Evolutionary conservation across 2,329 filamentous ascomycete species (phyloP), one percentile per base, ranked within the genome.

Genomic region (Calonectria ilicicola): DNA sequence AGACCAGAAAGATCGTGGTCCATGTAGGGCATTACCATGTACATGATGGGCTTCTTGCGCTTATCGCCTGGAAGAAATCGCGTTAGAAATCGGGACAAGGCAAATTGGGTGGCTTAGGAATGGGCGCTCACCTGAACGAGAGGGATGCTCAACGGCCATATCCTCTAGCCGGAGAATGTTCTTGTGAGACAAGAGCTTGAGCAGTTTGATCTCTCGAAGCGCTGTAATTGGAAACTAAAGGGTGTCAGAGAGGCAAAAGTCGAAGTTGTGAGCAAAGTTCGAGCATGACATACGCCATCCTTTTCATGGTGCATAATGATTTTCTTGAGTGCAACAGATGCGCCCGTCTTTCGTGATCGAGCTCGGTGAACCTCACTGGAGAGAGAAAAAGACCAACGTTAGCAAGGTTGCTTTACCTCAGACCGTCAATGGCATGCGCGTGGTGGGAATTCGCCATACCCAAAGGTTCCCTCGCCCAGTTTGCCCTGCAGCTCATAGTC

Each of bases 271-370:
- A 65, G 32, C 29, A 49, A 3, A 53, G 69, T 60, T 68, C 51
- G 56, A 64, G 66, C 58, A 46, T 47, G 32, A 85, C 92, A 79
- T 85, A 94, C 93, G 63, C 97, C 97, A 84, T 99, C 97, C 83
- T 98, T 98, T 87, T 99, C 97, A 83, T 98, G 98, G 83, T 98
- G 97, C 94, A 98, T 98, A 77, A 99, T 91, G 77, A 99, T 99
- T 89, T 98, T 98, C 87, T 99, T 99, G 81, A 99, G 85, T 5
- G 97, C 97, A 73, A 98, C 94, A 56, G 96, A 84, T 27, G 91
- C 89, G 67, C 94, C 93, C 1, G 92, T 94, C 80, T 90, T 93
- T 80, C 91, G 93, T 32, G 94, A 95, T 74, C 91, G 91, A 73
- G 95, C 97, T 81, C 96, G 97, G 84, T 98, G 95, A 46, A 98